phyloP scores from a whole-genome alignment of 2,329 filamentous ascomycete genomes.

The Gliomastix tumulicola region DNA sequence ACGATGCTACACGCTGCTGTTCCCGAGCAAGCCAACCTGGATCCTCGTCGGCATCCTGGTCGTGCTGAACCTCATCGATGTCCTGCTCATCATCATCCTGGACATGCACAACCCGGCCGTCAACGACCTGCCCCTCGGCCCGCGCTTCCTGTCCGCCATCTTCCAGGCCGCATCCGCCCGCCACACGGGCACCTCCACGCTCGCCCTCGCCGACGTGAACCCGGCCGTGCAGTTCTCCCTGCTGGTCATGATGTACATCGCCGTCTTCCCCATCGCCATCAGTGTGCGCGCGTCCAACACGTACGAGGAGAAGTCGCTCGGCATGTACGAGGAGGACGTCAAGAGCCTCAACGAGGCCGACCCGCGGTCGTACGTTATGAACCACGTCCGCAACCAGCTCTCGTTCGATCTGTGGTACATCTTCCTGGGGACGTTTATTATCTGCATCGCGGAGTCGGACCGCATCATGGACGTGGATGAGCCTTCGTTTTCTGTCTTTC shows the following conservation, averaged over 20 bases:
- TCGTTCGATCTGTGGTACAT: slow-evolving; percentile 34
- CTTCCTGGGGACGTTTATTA: slow-evolving; percentile 27
- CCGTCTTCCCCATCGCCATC: slow-evolving; percentile 53
- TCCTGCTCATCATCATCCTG: slow-evolving; percentile 44
- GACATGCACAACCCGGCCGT: slow-evolving; percentile 46
- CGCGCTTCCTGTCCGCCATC: slow-evolving; percentile 46
- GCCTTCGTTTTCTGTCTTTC: slow-evolving; percentile 4
- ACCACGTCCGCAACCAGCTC: slow-evolving; percentile 27
- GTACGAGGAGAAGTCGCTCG: slow-evolving; percentile 55
- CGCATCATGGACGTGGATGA: slow-evolving; percentile 3
- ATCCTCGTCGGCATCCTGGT: slow-evolving; percentile 43
- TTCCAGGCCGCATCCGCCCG: slow-evolving; percentile 48
- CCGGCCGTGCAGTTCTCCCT: slow-evolving; percentile 51
- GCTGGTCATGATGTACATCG: slow-evolving; percentile 61
- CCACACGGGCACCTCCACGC: slow-evolving; percentile 42
- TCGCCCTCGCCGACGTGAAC: slow-evolving; percentile 39
- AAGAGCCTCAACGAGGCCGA: slow-evolving; percentile 3
- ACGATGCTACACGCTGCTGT: slow-evolving; percentile 56
- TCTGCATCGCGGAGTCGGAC: slow-evolving; percentile 15
- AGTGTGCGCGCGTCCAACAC: slow-evolving; percentile 55
- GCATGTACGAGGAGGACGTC: slow-evolving; percentile 43
- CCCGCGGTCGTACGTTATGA: slow-evolving; percentile 16
- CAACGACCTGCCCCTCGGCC: slow-evolving; percentile 30
- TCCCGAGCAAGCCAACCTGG: slow-evolving; percentile 54
- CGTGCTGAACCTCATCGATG: slow-evolving; percentile 45